Percentiles rank a stretch among this genome's conserved stretches.
phyloP scores from a whole-genome alignment of 73 alveolate genomes.

The Tetrahymena malaccensis region DNA sequence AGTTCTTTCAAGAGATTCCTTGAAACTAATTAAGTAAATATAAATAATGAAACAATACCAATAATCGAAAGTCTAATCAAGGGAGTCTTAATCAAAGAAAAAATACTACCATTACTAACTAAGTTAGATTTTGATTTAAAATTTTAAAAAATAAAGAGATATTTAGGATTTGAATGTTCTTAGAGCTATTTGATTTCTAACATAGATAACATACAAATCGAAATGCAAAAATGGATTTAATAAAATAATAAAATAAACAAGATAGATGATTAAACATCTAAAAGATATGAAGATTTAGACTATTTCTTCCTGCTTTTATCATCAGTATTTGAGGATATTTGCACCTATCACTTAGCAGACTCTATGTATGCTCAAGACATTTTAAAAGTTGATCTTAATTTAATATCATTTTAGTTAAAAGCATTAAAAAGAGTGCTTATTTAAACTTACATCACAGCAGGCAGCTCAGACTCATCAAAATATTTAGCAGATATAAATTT shows the following conservation, averaged over 20 bases:
- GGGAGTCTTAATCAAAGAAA: neutral
- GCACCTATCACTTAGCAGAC: neutral
- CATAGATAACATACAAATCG: neutral
- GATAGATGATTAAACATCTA: neutral
- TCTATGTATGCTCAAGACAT: neutral
- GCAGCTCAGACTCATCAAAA: neutral
- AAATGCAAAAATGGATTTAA: neutral
- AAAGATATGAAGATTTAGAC: neutral
- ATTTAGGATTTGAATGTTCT: neutral
- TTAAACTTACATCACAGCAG: neutral
- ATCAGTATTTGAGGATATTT: neutral
- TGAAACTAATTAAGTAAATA: neutral
- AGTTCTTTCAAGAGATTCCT: neutral
- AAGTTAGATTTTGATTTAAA: neutral
- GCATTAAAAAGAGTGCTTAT: neutral
- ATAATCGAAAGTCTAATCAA: neutral
- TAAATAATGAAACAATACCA: neutral
- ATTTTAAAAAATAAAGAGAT: neutral
- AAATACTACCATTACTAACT: neutral
- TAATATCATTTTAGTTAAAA: neutral
- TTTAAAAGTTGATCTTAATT: neutral
- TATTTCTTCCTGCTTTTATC: neutral
- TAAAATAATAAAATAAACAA: neutral
- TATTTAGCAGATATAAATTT: neutral
- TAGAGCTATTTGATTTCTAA: neutral